Base-by-base conservation (phyloP, 352 stramenopile genomes). In the Phytophthora pluvialis region DNA sequence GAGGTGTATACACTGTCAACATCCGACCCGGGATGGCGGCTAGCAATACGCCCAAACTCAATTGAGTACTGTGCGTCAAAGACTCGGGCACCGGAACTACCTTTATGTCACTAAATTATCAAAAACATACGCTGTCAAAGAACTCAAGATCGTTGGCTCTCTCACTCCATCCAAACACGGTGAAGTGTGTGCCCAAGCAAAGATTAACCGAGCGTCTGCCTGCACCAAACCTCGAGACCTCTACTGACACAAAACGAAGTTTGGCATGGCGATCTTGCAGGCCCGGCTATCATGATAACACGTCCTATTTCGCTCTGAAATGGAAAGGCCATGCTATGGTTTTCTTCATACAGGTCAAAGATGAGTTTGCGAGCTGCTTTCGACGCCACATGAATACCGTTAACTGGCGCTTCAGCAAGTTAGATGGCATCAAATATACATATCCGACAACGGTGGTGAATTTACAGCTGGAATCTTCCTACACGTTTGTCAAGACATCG, bases 341-440 rank as follows among this genome's bases (percentile, higher is more conserved):
- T 0, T 64, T 50, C 9, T 64, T 70, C 25, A 7, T 70, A 59
- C n/a, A 64, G 11, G 6, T 13, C 6, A 64, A 70, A 7, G 15
- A 13, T 26, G 53, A 70, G 0, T 46, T 53, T 0, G 47, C 53
- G 4, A 18, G 12, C 6, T 42, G 36, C 18, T 42, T 42, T 18
- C 15, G 36, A 21, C 11, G 18, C 0, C 59, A 49, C 13, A 11
- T 64, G 45, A 64, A 63, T 9, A 29, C 59, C 1, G n/a, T 67
- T 0, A 57, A 68, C 26, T 11, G 59, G 0, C 48, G 59, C n/a
- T 60, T 67, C 9, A 35, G 9, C 31, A 40, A 44, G 1, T 6
- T 9, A 13, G 18, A 49, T 1, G 42, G 5, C 1, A 46, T 60
- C 28, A 42, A 13, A 43, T 48, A 2, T 67, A 35, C 31, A 35